phyloP scores from a whole-genome alignment of 208 protist genomes.

The Trypanosoma vivax region DNA sequence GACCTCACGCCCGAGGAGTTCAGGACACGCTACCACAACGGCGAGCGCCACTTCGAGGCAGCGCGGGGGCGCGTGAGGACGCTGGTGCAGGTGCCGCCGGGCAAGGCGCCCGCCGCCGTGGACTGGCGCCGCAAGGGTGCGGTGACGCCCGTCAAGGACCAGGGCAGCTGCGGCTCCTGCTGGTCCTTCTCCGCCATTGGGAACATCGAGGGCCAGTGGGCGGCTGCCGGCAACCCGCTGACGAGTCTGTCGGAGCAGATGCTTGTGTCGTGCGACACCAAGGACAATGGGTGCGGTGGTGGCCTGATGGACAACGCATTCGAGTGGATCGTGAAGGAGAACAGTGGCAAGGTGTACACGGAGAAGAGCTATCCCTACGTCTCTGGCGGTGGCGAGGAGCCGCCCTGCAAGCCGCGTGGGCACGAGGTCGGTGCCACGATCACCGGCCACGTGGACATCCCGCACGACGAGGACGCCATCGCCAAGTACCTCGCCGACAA shows the following conservation, averaged over 20 bases:
- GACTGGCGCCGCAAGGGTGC: slow-evolving; percentile 1
- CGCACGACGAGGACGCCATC: slow-evolving; percentile 59
- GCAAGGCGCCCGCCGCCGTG: background rate
- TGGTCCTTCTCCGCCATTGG: slow-evolving; percentile 1
- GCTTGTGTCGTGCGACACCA: slow-evolving; percentile 3
- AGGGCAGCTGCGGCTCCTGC: background rate
- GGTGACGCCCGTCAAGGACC: slow-evolving; percentile 2
- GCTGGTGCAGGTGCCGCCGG: background rate
- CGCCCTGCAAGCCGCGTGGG: slow-evolving; percentile 26
- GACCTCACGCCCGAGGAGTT: slow-evolving; percentile 1
- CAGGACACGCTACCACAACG: slow-evolving; percentile 1
- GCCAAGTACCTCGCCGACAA: slow-evolving; percentile 44
- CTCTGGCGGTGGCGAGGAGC: slow-evolving; percentile 32
- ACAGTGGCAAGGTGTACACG: slow-evolving; percentile 1
- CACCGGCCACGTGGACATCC: slow-evolving; percentile 17
- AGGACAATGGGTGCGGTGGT: background rate
- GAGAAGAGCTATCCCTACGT: slow-evolving; percentile 78
- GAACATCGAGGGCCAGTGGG: slow-evolving; percentile 1
- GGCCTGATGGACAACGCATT: slow-evolving; percentile 1
- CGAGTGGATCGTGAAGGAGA: background rate
- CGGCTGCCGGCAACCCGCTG: background rate
- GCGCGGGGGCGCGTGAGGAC: background rate
- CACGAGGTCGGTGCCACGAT: slow-evolving; percentile 64
- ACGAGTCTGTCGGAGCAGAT: slow-evolving; percentile 1
- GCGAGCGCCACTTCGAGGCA: background rate